Evolutionary conservation across 2,329 filamentous ascomycete genomes (phyloP).

Genomic region (Talaromyces sp.): DNA sequence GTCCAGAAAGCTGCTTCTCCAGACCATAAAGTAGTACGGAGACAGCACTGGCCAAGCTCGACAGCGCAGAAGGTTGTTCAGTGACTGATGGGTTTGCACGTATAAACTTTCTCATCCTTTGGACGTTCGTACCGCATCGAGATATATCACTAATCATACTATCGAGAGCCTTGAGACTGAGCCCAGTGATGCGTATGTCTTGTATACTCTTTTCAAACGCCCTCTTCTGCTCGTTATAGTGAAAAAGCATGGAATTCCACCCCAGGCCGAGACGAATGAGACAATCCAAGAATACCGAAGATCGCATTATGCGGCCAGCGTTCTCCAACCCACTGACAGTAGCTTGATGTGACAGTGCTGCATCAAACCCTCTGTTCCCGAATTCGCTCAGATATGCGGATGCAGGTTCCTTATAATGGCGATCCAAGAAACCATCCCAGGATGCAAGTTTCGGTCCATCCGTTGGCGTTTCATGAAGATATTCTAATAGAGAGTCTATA

Average conservation of each 20-base stretch:
- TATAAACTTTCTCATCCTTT: conserved; percentile 33
- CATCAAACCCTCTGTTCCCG: conserved; percentile 36
- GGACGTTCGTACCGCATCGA: conserved; percentile 35
- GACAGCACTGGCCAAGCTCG: conserved; percentile 31
- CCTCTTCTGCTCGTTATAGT: conserved; percentile 31
- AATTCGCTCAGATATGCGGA: conserved; percentile 44
- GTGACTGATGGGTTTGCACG: conserved; percentile 23
- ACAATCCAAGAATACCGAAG: conserved; percentile 36
- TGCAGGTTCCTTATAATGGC: conserved; percentile 26
- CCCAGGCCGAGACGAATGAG: conserved; percentile 40
- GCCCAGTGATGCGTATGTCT: conserved; percentile 47
- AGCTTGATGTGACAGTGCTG: conserved; percentile 28
- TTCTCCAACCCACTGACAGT: conserved; percentile 19
- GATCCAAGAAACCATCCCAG: conserved; percentile 40
- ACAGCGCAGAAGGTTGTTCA: conserved; percentile 28
- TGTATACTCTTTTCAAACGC: conserved; percentile 39
- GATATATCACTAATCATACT: conserved; percentile 28
- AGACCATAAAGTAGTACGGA: conserved; percentile 34
- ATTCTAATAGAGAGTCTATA: conserved; percentile 1
- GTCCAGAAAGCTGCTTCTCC: conserved; percentile 30
- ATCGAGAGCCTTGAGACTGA: conserved; percentile 42
- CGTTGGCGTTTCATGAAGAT: conserved; percentile 7
- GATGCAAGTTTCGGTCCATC: conserved; percentile 26
- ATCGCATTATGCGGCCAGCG: conserved; percentile 29
- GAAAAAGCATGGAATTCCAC: conserved; percentile 42